Percentiles rank a stretch among this genome's conserved stretches.
These are phyloP conservation scores for Desmodesmus armatus DNA, from an alignment of 139 green algal genomes.

Conservation along the genomic window DNA sequence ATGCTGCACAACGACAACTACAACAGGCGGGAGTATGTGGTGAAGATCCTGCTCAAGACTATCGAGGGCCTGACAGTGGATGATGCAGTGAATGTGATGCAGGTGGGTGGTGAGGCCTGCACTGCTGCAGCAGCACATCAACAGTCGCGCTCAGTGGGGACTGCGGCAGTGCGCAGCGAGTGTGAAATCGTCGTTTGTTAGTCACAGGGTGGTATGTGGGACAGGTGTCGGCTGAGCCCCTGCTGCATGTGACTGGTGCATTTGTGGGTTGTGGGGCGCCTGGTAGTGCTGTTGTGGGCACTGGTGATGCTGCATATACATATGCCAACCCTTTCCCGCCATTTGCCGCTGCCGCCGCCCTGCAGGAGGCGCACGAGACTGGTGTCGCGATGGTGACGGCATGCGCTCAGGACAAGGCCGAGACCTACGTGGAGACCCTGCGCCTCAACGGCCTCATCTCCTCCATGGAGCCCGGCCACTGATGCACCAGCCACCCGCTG, in stretches of 20 bases:
- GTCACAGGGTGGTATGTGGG: no score
- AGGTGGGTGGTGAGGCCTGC: slow-evolving; percentile 51
- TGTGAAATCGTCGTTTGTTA: no score
- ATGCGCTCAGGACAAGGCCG: slow-evolving; percentile 88
- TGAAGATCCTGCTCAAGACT: slow-evolving; percentile 92
- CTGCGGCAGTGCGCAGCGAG: no score
- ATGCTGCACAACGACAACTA: slow-evolving; percentile 93
- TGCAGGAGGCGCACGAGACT: slow-evolving; percentile 87
- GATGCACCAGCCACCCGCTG: background rate
- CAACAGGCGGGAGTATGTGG: slow-evolving; percentile 95
- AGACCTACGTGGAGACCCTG: slow-evolving; percentile 88
- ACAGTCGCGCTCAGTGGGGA: no score
- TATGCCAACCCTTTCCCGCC: no score
- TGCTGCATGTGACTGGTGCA: no score
- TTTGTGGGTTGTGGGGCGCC: no score
- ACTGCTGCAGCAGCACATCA: no score
- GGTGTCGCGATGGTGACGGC: slow-evolving; percentile 85
- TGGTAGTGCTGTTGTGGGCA: no score
- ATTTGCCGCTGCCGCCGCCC: no score
- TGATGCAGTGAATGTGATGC: slow-evolving; percentile 91
- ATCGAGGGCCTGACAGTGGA: slow-evolving; percentile 86
- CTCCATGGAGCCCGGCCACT: slow-evolving; percentile 82
- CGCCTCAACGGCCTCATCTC: slow-evolving; percentile 87
- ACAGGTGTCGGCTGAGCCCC: no score
- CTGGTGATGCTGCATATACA: no score